phyloP scores from a whole-genome alignment of 768 basidiomycete species.

The Mrakia frigida region DNA sequence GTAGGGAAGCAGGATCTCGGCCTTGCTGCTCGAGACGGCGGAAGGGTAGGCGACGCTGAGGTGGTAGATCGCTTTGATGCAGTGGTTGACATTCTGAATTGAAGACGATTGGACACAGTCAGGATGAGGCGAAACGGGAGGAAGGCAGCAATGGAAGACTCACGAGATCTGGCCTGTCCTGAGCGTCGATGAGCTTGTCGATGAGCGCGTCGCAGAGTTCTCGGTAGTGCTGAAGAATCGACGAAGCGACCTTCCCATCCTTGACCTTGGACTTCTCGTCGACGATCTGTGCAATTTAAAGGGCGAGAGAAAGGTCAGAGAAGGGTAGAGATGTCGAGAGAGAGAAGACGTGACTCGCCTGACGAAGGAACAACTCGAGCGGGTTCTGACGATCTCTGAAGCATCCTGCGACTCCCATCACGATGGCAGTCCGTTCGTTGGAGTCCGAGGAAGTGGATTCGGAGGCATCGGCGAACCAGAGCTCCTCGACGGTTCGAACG shows the following conservation, averaged over 20 bases:
- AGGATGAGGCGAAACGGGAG: too few species aligned
- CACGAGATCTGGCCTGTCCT: slow-evolving; percentile 59
- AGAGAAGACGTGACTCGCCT: slow-evolving; percentile 41
- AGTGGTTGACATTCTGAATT: slow-evolving; percentile 68
- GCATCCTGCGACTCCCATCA: slow-evolving; percentile 76
- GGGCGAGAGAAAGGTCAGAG: neutral
- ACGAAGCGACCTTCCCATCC: slow-evolving; percentile 52
- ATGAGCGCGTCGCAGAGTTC: slow-evolving; percentile 82
- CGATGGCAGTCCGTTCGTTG: slow-evolving; percentile 57
- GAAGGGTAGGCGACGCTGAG: slow-evolving; percentile 80
- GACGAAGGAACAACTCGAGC: slow-evolving; percentile 76
- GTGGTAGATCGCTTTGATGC: slow-evolving; percentile 76
- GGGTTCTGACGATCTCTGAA: slow-evolving; percentile 79
- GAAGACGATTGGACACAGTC: neutral
- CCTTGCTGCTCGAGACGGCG: slow-evolving; percentile 75
- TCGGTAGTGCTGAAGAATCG: slow-evolving; percentile 62
- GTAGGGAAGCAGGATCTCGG: slow-evolving; percentile 81
- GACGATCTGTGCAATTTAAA: slow-evolving; percentile 52
- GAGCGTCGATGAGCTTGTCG: slow-evolving; percentile 80
- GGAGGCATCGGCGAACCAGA: slow-evolving; percentile 64
- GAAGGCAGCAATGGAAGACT: slow-evolving; percentile 44
- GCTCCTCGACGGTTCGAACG: slow-evolving; percentile 78
- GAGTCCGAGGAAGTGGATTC: slow-evolving; percentile 3
- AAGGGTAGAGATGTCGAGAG: neutral
- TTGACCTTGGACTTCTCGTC: slow-evolving; percentile 51